A percentile compares a stretch with the other conserved stretches of the same genome.
Evolutionary conservation across 2,329 filamentous ascomycete species (phyloP).

Genomic region (Fusarium torulosum): DNA sequence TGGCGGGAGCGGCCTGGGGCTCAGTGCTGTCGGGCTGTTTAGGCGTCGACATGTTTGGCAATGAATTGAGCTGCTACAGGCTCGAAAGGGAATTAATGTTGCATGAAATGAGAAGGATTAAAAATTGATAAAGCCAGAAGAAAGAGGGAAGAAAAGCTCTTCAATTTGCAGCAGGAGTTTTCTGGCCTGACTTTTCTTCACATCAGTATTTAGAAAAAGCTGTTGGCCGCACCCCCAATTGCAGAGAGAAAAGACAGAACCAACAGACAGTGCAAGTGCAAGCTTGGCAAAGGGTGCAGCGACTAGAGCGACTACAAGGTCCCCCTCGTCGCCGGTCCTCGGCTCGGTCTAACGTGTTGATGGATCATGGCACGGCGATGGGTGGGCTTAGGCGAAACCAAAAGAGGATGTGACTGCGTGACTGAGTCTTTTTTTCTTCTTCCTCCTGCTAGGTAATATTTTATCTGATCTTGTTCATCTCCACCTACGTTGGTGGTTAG

Average conservation of each 20-base stretch:
- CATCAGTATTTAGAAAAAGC: not conserved
- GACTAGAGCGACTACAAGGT: not conserved
- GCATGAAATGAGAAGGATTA: not conserved
- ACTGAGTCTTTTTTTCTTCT: conserved; percentile 5
- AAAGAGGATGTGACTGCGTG: too few species aligned
- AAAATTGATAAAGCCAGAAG: not conserved
- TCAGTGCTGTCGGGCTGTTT: conserved; percentile 1
- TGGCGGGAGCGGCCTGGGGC: not conserved
- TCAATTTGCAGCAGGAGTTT: not conserved
- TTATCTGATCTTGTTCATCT: conserved; percentile 24
- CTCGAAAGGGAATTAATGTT: not conserved
- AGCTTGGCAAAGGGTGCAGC: too few species aligned
- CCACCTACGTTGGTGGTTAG: conserved; percentile 15
- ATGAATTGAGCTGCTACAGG: not conserved
- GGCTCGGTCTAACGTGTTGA: not conserved
- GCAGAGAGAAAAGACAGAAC: not conserved
- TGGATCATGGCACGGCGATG: not conserved
- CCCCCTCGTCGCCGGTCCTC: conserved; percentile 10
- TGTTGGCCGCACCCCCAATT: conserved; percentile 1
- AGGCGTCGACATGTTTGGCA: conserved; percentile 18
- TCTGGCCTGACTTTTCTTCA: conserved; percentile 13
- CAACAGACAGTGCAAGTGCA: conserved; percentile 13
- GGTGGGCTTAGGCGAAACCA: conserved; percentile 1
- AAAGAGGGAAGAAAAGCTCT: conserved; percentile 1
- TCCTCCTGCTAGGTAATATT: not conserved